Percentiles rank a stretch among this genome's conserved stretches.
Conservation (phyloP, 495 filamentous ascomycete genomes). For the Penicillium steckii region DNA sequence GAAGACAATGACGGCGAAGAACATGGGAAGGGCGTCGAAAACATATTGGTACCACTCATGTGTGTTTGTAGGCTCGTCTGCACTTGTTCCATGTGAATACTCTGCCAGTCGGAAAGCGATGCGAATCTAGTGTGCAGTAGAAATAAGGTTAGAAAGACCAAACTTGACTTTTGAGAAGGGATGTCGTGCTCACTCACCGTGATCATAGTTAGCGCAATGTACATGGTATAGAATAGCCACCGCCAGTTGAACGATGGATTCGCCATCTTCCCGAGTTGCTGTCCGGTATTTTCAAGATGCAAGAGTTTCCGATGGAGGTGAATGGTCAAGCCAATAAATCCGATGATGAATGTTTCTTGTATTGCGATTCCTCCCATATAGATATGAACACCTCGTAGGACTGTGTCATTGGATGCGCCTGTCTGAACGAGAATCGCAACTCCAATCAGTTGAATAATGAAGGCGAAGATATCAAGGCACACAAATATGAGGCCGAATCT, state of each 20-base stretch:
- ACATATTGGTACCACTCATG: conserved; percentile 56
- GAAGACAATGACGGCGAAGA: conserved; percentile 45
- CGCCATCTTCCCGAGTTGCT: conserved; percentile 20
- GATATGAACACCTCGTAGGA: conserved; percentile 51
- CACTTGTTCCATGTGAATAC: conserved; percentile 41
- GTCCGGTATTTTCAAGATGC: conserved; percentile 39
- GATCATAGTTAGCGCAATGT: conserved; percentile 50
- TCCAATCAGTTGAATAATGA: conserved; percentile 60
- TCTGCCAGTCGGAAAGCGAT: conserved; percentile 60
- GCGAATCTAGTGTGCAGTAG: conserved; percentile 14
- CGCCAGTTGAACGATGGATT: conserved; percentile 31
- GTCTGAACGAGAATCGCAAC: conserved; percentile 28
- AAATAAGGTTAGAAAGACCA: no score
- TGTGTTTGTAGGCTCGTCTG: conserved; percentile 41
- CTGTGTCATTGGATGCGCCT: conserved; percentile 10
- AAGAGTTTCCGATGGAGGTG: conserved; percentile 45
- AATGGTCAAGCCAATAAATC: conserved; percentile 47
- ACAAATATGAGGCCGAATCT: conserved; percentile 53
- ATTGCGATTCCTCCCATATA: conserved; percentile 53
- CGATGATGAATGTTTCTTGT: conserved; percentile 58
- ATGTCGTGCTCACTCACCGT: conserved; percentile 38
- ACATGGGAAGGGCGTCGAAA: conserved; percentile 60
- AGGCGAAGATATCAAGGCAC: conserved; percentile 58
- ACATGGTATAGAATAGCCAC: conserved; percentile 48
- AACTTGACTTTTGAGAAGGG: no score